phyloP scores from a whole-genome alignment of 1,139 yeast species.

The Pichia sp. region DNA sequence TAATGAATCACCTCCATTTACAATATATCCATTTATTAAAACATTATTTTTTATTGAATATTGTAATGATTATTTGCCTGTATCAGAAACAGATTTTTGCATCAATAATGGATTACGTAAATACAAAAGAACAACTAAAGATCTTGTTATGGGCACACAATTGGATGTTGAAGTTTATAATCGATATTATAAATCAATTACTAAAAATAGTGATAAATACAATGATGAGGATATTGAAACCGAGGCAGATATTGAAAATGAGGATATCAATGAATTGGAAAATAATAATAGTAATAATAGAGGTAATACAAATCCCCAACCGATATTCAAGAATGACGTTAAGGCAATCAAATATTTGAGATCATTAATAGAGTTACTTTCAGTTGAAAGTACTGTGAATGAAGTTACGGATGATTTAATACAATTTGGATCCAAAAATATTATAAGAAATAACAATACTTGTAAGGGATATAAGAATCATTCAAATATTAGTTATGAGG shows the following conservation, averaged over 20 bases:
- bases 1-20: constrained; percentile 17
- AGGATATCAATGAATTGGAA: not conserved
- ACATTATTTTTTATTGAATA: constrained; percentile 4
- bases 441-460: not conserved
- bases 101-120: constrained; percentile 4
- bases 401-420: constrained; percentile 10
- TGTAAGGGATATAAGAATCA: not conserved
- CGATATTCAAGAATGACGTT: constrained; percentile 6
- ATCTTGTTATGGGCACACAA: constrained; percentile 3
- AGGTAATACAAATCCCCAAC: not conserved
- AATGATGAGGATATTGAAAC: not conserved
- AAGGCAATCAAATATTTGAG: constrained; percentile 15
- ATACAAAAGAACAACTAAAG: constrained; percentile 4
- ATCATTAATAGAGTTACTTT: constrained; percentile 9
- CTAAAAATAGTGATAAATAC: not conserved
- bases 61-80: constrained; percentile 2
- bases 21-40: constrained; percentile 10
- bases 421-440: constrained; percentile 5
- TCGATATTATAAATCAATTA: constrained; percentile 3
- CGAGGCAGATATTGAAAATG: not conserved
- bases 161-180: not conserved
- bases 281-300: not conserved
- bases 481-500: not conserved
- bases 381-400: constrained; percentile 13
- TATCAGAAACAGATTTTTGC: not conserved